Percentiles rank a stretch among this genome's conserved stretches.
phyloP scores from a whole-genome alignment of 2,329 filamentous ascomycete species.

The Balansia obtecta region DNA sequence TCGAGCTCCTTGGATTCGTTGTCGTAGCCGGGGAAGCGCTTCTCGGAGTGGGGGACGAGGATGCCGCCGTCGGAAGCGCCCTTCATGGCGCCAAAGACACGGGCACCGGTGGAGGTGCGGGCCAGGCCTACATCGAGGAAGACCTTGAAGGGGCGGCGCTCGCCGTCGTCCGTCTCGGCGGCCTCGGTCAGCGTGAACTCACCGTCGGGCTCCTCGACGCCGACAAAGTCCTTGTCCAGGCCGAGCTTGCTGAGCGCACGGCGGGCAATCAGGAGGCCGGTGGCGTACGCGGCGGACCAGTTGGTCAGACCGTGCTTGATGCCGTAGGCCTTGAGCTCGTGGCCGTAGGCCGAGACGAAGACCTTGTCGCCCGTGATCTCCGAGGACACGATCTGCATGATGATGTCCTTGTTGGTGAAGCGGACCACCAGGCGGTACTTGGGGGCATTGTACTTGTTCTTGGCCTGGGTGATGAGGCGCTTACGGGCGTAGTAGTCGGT shows the following conservation, averaged over 20 bases:
- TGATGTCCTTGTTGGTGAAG: constrained; percentile 99
- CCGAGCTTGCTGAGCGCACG: constrained; percentile 95
- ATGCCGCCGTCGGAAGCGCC: constrained; percentile 97
- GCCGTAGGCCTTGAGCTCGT: constrained; percentile 96
- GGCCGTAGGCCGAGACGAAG: constrained; percentile 80
- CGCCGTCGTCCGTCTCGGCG: constrained; percentile 76
- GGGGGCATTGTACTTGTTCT: constrained; percentile 99
- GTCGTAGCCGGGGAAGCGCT: constrained; percentile 98
- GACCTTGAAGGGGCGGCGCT: constrained; percentile 98
- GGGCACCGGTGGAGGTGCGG: constrained; percentile 95
- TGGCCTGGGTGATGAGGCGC: constrained; percentile 98
- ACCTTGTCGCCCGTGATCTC: constrained; percentile 98
- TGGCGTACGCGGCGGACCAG: constrained; percentile 96
- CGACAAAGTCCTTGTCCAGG: constrained; percentile 81
- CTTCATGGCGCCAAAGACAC: constrained; percentile 99
- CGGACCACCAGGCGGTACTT: constrained; percentile 99
- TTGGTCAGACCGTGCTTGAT: constrained; percentile 98
- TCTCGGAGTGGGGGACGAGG: constrained; percentile 95
- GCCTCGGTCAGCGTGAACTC: constrained; percentile 96
- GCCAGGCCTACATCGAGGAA: constrained; percentile 96
- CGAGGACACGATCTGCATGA: constrained; percentile 91
- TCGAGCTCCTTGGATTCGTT: constrained; percentile 97
- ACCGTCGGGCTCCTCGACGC: constrained; percentile 94
- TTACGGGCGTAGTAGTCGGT: constrained; percentile 99
- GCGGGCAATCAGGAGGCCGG: constrained; percentile 92